These are phyloP conservation scores for Murraya koenigii DNA, from an alignment of 345 rosid genomes.

Conservation along the genomic window DNA sequence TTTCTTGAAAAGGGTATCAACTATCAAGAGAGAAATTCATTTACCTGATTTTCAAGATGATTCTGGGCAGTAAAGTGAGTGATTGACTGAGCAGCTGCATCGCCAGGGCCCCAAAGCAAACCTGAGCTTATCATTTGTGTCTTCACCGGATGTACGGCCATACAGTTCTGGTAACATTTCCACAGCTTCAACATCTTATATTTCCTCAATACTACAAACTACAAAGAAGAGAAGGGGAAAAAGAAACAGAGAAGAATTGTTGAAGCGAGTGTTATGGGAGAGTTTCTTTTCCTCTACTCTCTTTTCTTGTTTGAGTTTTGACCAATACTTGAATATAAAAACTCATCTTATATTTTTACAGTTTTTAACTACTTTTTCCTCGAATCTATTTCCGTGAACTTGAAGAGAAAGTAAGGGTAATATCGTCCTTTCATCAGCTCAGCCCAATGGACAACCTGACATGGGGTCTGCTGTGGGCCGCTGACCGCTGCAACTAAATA, in stretches of 20 bases:
- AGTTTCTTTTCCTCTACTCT: neutral
- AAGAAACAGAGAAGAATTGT: neutral
- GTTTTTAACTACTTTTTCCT: neutral
- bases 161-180: constrained; percentile 83
- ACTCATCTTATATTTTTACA: neutral
- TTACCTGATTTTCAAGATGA: constrained; percentile 29
- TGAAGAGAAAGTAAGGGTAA: neutral
- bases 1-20: neutral
- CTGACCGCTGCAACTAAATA: no score
- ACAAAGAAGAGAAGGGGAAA: neutral
- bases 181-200: constrained; percentile 54
- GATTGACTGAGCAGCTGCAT: constrained; percentile 78
- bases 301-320: neutral
- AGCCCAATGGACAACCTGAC: neutral
- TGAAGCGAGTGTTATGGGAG: neutral
- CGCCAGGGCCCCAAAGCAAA: constrained; percentile 79
- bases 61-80: constrained; percentile 62
- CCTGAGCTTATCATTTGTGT: constrained; percentile 90
- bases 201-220: neutral
- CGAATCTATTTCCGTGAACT: neutral
- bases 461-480: neutral
- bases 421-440: neutral
- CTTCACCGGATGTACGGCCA: constrained; percentile 65
- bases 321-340: neutral
- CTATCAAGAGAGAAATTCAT: neutral